These are phyloP conservation scores for Fulvia fulva DNA, from an alignment of 2,329 filamentous ascomycete genomes.

Conservation along the genomic window DNA sequence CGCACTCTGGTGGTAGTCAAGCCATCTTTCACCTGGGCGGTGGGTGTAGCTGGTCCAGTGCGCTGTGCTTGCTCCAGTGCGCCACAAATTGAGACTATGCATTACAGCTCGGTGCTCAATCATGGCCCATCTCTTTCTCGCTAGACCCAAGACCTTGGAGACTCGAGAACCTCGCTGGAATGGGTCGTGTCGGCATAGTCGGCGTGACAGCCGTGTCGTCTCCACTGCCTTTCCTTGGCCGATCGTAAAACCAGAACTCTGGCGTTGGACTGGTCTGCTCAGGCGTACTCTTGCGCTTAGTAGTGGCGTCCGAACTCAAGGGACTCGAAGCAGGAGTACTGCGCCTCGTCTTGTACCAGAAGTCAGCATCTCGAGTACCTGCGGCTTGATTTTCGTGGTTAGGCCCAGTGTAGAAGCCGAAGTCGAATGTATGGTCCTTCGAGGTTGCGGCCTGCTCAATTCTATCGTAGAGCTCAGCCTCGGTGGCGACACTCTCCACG, in stretches of 20 bases:
- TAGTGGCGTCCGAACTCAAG: not conserved
- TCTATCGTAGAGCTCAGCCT: not conserved
- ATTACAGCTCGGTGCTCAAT: too few species aligned
- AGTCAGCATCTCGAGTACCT: not conserved
- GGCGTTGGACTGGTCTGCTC: not conserved
- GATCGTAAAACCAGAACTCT: conserved; percentile 2
- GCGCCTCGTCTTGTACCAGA: not conserved
- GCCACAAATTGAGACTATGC: too few species aligned
- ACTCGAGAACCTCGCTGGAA: not conserved
- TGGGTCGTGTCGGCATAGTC: not conserved
- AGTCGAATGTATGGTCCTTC: not conserved
- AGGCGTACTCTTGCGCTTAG: not conserved
- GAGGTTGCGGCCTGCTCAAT: not conserved
- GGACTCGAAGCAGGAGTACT: not conserved
- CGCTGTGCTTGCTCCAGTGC: too few species aligned
- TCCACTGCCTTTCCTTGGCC: not conserved
- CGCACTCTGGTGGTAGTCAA: too few species aligned
- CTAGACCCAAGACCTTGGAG: not conserved
- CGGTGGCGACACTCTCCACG: not conserved
- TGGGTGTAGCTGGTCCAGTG: too few species aligned
- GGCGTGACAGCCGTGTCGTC: not conserved
- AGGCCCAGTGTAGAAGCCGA: not conserved
- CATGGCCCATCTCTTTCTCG: too few species aligned
- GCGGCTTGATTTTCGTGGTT: not conserved
- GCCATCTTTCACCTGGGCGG: too few species aligned